These are phyloP conservation scores for Evansstolkia leycettana DNA, from an alignment of 495 filamentous ascomycete genomes.

Conservation along the genomic window DNA sequence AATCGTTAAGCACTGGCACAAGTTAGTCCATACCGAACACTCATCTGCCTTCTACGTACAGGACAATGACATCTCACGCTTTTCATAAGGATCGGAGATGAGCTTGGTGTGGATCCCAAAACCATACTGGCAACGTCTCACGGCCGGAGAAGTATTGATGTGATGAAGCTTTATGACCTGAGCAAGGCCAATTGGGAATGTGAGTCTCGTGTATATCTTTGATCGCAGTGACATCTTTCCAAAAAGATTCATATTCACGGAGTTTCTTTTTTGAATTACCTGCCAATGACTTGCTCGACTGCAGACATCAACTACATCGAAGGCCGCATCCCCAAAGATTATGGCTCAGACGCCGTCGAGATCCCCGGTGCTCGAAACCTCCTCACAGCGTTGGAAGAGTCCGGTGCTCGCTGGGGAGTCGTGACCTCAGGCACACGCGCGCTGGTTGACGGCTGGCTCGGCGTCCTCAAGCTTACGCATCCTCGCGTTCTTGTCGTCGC, in stretches of 20 bases:
- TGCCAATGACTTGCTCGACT: too few relatives aligned
- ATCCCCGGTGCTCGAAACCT: conserved; percentile 57
- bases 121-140: conserved; percentile 82
- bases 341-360: conserved; percentile 67
- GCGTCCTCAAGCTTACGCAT: conserved; percentile 59
- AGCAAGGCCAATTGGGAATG: conserved; percentile 85
- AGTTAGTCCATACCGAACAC: conserved; percentile 34
- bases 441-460: conserved; percentile 77
- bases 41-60: not conserved
- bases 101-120: conserved; percentile 70
- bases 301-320: conserved; percentile 73
- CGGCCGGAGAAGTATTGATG: conserved; percentile 75
- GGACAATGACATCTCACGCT: not conserved
- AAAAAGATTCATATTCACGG: too few relatives aligned
- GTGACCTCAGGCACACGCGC: conserved; percentile 81
- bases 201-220: conserved; percentile 32
- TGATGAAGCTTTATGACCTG: conserved; percentile 58
- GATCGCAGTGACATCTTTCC: not conserved
- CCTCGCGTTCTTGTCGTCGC: conserved; percentile 70
- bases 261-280: too few relatives aligned
- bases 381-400: conserved; percentile 43
- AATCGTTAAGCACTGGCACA: conserved; percentile 85
- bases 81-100: conserved; percentile 54
- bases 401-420: conserved; percentile 68
- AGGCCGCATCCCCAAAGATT: conserved; percentile 59